Percentiles rank a stretch among this genome's conserved stretches.
Evolutionary conservation across 768 basidiomycete species (phyloP).

Genomic region (Suillus placidus): DNA sequence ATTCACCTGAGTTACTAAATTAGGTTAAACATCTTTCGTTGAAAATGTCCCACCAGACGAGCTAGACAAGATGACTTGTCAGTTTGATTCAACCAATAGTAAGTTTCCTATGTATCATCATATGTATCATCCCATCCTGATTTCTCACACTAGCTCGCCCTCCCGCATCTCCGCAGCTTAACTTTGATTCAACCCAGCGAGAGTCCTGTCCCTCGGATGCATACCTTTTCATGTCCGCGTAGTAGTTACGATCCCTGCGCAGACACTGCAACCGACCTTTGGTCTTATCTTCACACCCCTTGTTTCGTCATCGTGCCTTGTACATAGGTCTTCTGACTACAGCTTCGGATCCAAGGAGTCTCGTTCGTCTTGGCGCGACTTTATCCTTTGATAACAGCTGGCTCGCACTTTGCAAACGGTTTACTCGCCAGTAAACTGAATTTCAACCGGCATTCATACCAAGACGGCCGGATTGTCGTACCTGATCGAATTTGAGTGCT

Average conservation of each 20-base stretch:
- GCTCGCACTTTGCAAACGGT: no score
- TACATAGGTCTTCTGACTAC: constrained; percentile 22
- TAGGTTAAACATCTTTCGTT: constrained; percentile 6
- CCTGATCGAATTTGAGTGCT: constrained; percentile 30
- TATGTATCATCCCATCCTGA: neutral
- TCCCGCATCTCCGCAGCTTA: constrained; percentile 19
- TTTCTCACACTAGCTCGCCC: constrained; percentile 22
- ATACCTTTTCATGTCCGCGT: constrained; percentile 3
- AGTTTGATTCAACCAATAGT: constrained; percentile 15
- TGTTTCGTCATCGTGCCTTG: constrained; percentile 10
- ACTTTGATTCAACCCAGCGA: constrained; percentile 25
- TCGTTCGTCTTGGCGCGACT: no score
- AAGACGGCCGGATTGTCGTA: constrained; percentile 4
- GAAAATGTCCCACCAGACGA: constrained; percentile 6
- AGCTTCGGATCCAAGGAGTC: constrained; percentile 1
- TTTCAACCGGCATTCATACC: constrained; percentile 22
- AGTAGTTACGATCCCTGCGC: neutral
- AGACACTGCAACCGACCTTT: neutral
- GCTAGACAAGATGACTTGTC: constrained; percentile 7
- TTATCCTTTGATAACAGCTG: neutral
- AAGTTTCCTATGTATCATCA: constrained; percentile 12
- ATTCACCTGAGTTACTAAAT: constrained; percentile 16
- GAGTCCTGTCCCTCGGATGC: neutral
- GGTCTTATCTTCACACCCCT: constrained; percentile 16
- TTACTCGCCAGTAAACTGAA: constrained; percentile 11